Evolutionary conservation across 116 monocot species (phyloP), one percentile per base, ranked within the genome.

Genomic region (Dioscorea cayenensis): DNA sequence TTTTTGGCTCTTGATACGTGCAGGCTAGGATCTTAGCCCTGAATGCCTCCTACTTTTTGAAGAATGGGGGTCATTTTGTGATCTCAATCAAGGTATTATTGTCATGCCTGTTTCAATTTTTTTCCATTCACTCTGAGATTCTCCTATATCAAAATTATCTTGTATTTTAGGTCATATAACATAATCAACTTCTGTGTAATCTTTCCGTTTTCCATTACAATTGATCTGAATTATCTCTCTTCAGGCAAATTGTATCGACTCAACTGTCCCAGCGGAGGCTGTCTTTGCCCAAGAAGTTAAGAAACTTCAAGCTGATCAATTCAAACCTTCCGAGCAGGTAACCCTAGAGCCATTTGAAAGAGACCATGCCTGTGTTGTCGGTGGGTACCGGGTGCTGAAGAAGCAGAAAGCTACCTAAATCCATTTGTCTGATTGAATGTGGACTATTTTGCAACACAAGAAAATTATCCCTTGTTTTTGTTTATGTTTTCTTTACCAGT

Each of bases 301-400:
- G 86, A 92, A 83, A 71, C 76, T 96, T 65, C 88, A 92, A 50
- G 88, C 81, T 0, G 96, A 96, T 22, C 96, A 96, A 76, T 97
- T 97, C 85, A 97, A 93, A 68, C 93, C 97, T 0, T 64, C 81
- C 1, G 97, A 93, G 71, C 93, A 93, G 75, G 93, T 97, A 0
- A 97, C 97, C 0, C 75, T 93, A 2, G 93, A 93, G 59, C 97
- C 97, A 2, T 93, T 93, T 67, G 90, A 93, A 73, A 78, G 93
- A 2, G 97, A 97, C 48, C 93, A 97, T 77, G 97, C 93, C 50
- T 97, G 97, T 66, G 97, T 93, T n/a, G 93, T 93, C 22, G 95
- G 95, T 63, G 90, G 83, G 0, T 95, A 95, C 60, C 72, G 95
- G 3, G 62, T 95, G 90, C 92, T 87, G 3, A 92, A 95, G 85